Evolutionary conservation across 805 yeast species (phyloP), one percentile per base, ranked within the genome.

Genomic region (Metschnikowia drakensbergensis): DNA sequence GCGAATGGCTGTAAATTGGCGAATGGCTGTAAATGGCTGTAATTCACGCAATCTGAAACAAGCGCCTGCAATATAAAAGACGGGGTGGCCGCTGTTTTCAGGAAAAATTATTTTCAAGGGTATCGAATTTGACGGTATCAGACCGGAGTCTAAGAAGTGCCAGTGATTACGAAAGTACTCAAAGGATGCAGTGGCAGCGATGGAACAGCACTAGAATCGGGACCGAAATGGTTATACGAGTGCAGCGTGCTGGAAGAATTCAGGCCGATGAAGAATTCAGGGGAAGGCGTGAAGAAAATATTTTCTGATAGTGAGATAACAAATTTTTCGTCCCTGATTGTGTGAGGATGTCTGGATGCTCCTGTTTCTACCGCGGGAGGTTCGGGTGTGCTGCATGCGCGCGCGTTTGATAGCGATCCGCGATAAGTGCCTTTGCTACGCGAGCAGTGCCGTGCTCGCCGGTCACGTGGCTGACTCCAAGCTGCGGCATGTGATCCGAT

Each of bases 251-350:
- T n/a, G 25, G 23, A 31, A 26, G 28, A 31, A 13, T 40, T 27
- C 13, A 5, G 32, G n/a, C 36, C 43, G 35, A 25, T n/a, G n/a
- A 30, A 40, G n/a, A 25, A 33, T 23, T 27, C 45, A 34, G 36
- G 38, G 37, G 38, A 33, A 29, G 43, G 28, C 27, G 36, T 10
- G 37, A 37, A 27, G 17, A 33, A 38, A 42, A 42, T 32, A 26
- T 42, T 42, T 42, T 42, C 13, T 42, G 45, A 42, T 42, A 42
- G 45, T 13, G 45, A 42, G 45, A 42, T 42, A 42, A 42, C 38
- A 42, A 42, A 42, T 42, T 42, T 42, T 42, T 42, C 45, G 37
- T 37, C 43, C 37, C 45, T 33, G 45, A 42, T 42, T 42, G 45
- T 32, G 37, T 32, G 45, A 10, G 45, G 45, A 42, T 33, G 45